Conservation (phyloP, 345 rosid genomes). For the Viola odorata region DNA sequence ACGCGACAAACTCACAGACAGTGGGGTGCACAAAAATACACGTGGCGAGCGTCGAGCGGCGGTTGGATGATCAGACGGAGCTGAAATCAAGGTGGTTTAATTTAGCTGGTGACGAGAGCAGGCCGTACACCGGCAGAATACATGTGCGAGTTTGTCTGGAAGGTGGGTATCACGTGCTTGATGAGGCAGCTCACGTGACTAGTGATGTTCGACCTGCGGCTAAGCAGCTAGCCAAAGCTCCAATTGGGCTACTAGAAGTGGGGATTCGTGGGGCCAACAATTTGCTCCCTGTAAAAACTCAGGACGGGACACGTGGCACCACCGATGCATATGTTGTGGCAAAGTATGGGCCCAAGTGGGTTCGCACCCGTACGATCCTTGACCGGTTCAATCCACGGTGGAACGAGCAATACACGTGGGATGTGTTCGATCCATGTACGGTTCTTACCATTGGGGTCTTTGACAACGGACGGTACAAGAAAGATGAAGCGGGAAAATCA, state of each 20-base stretch:
- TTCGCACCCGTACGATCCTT: slow-evolving; percentile 72
- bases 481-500: slow-evolving; percentile 50
- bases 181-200: slow-evolving; percentile 91
- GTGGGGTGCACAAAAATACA: slow-evolving; percentile 67
- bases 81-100: slow-evolving; percentile 82
- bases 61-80: slow-evolving; percentile 52
- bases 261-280: slow-evolving; percentile 83
- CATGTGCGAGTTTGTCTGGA: slow-evolving; percentile 70
- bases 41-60: slow-evolving; percentile 61
- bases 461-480: slow-evolving; percentile 69
- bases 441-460: slow-evolving; percentile 75
- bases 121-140: slow-evolving; percentile 72
- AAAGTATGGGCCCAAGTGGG: slow-evolving; percentile 90
- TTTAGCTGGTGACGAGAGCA: slow-evolving; percentile 53
- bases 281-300: slow-evolving; percentile 74
- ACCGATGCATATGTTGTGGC: slow-evolving; percentile 87
- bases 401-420: slow-evolving; percentile 97
- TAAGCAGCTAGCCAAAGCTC: slow-evolving; percentile 71
- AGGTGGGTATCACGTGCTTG: slow-evolving; percentile 91
- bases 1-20: slow-evolving; percentile 38
- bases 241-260: slow-evolving; percentile 72
- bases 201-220: slow-evolving; percentile 85
- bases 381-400: slow-evolving; percentile 89
- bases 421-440: slow-evolving; percentile 80
- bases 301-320: slow-evolving; percentile 84